Conservation (phyloP, 768 basidiomycete species). For the Cubamyces lactineus region DNA sequence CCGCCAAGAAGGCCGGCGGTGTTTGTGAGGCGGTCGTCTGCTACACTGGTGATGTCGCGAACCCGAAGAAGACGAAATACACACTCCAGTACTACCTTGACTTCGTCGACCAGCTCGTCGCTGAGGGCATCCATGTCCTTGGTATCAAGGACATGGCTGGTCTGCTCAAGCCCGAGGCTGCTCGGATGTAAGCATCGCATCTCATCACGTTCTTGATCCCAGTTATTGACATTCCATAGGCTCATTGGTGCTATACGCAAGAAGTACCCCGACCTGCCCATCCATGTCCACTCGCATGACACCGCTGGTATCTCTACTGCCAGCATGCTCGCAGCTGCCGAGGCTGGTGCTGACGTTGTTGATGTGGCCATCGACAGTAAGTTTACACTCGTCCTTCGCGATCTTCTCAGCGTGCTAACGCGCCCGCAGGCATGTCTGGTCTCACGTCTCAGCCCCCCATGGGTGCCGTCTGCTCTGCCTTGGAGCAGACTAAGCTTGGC, state of each 20-base stretch:
- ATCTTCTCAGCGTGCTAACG: slow-evolving; percentile 2
- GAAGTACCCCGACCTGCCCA: slow-evolving; percentile 96
- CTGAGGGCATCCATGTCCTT: slow-evolving; percentile 94
- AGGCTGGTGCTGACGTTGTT: slow-evolving; percentile 97
- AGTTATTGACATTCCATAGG: slow-evolving; percentile 41
- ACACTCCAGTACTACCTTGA: slow-evolving; percentile 97
- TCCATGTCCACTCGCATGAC: slow-evolving; percentile 99
- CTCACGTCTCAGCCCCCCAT: slow-evolving; percentile 98
- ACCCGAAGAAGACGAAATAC: slow-evolving; percentile 94
- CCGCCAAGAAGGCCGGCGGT: slow-evolving; percentile 99
- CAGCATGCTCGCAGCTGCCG: slow-evolving; percentile 95
- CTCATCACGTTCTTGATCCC: neutral
- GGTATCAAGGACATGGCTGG: slow-evolving; percentile 99
- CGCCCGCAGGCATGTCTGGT: slow-evolving; percentile 87
- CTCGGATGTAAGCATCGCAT: slow-evolving; percentile 65
- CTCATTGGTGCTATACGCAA: slow-evolving; percentile 93
- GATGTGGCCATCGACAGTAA: slow-evolving; percentile 98
- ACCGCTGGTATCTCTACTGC: slow-evolving; percentile 97
- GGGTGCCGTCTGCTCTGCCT: slow-evolving; percentile 93
- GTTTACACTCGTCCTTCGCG: slow-evolving; percentile 32
- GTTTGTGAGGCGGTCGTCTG: slow-evolving; percentile 97
- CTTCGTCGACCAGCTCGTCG: slow-evolving; percentile 90
- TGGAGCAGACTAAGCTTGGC: slow-evolving; percentile 92
- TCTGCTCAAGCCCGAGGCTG: slow-evolving; percentile 92
- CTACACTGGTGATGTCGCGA: slow-evolving; percentile 97